Base-by-base conservation (phyloP, 78 protist species). In the Dictyostelium citrinum region DNA sequence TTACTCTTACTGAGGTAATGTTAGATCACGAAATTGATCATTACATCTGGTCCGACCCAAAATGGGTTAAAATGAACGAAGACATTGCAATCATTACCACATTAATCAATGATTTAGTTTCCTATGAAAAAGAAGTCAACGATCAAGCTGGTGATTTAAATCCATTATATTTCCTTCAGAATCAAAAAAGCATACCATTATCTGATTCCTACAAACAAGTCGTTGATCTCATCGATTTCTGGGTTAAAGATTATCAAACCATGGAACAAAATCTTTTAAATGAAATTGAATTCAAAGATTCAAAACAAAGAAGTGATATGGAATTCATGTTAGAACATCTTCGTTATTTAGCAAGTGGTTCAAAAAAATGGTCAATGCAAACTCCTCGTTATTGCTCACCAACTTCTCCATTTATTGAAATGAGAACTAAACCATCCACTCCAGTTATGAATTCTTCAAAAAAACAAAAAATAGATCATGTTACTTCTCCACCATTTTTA, bases 41-140 rank as follows among this genome's bases (percentile, higher is more conserved):
- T 14, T 88, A 39, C 22, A 68, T 88, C 1, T 88, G 93, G 93
- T 76, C 49, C 2, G 84, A 76, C 27, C 93, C 93, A 78, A 76
- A 83, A 79, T 88, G 93, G 93, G n/a, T 88, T 5, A 88, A 88
- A 49, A 88, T 88, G 93, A 88, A 88, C 37, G 93, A 88, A 78
- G 58, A 88, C 39, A 88, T 88, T 79, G 93, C 93, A 1, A 88
- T 88, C 55, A 83, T 88, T 17, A 83, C 81, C 10, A 88, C 93
- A 5, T 67, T 88, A 29, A 78, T 88, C 12, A 88, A 88, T 31
- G 93, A 88, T 68, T 49, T 88, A 8, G 93, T 88, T 1, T 67
- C 81, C 0, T 88, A 88, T 68, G 93, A 88, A 58, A 88, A 88
- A 67, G 93, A 88, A 49, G 93, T 88, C 2, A 76, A 78, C 55